phyloP scores from a whole-genome alignment of 441 rosid species.

The Erodium texanum region DNA sequence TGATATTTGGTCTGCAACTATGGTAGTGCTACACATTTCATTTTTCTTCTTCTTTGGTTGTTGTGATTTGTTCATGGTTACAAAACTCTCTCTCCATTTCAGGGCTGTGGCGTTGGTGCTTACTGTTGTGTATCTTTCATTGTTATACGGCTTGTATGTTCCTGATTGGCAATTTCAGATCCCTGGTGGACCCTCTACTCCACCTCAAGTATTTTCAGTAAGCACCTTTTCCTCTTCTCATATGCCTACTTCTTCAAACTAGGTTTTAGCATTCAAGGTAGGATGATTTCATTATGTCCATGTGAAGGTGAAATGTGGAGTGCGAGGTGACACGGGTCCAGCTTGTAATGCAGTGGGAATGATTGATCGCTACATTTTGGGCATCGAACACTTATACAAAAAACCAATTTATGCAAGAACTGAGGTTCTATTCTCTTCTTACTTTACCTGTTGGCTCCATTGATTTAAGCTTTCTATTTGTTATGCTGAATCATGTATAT shows the following conservation, averaged over 20 bases:
- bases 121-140: conserved; percentile 34
- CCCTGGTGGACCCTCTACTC: conserved; percentile 37
- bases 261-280: background rate
- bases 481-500: background rate
- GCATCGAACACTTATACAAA: conserved; percentile 51
- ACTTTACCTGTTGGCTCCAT: background rate
- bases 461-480: background rate
- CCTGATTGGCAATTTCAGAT: conserved; percentile 69
- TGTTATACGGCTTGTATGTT: conserved; percentile 60
- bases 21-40: too few species aligned
- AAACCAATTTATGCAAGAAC: conserved; percentile 62
- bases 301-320: conserved; percentile 67
- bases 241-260: background rate
- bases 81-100: conserved; percentile 16
- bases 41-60: too few species aligned
- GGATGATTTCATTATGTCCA: conserved; percentile 6
- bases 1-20: background rate
- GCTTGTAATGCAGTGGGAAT: conserved; percentile 76
- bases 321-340: conserved; percentile 67
- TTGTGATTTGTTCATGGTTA: background rate
- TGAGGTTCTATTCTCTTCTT: conserved; percentile 24
- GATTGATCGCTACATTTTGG: conserved; percentile 59
- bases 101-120: conserved; percentile 47
- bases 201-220: conserved; percentile 37
- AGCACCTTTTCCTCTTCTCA: conserved; percentile 14